These are phyloP conservation scores for Xerophyta viscosa DNA, from an alignment of 106 monocot genomes.

Conservation along the genomic window DNA sequence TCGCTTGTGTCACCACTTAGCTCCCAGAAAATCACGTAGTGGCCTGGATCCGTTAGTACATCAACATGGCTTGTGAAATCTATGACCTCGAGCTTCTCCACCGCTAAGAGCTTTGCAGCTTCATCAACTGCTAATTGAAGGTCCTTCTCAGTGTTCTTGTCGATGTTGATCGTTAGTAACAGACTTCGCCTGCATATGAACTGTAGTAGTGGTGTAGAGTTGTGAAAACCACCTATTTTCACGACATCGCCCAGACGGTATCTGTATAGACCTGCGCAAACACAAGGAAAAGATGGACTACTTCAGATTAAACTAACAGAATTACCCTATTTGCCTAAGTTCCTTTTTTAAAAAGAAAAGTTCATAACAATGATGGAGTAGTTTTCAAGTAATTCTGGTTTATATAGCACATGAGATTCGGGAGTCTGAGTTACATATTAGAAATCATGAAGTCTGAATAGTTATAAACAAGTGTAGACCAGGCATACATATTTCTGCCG, in stretches of 20 bases:
- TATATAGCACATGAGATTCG: too few species aligned
- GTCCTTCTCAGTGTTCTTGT: conserved; percentile 67
- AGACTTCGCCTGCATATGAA: conserved; percentile 54
- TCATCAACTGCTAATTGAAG: conserved; percentile 50
- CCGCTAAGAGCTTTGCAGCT: conserved; percentile 15
- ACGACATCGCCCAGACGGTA: conserved; percentile 60
- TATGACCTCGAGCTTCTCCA: conserved; percentile 27
- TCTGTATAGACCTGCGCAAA: conserved; percentile 41
- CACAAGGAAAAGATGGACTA: too few species aligned
- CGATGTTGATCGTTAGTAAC: conserved; percentile 58
- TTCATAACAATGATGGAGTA: too few species aligned
- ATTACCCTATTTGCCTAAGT: too few species aligned
- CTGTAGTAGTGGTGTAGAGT: conserved; percentile 25
- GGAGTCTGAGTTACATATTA: too few species aligned
- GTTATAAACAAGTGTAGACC: too few species aligned
- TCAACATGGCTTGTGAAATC: conserved; percentile 63
- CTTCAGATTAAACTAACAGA: too few species aligned
- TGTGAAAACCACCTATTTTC: conserved; percentile 49
- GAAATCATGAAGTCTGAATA: too few species aligned
- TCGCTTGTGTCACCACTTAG: conserved; percentile 18
- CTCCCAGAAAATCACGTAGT: conserved; percentile 71
- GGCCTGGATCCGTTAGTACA: conserved; percentile 9
- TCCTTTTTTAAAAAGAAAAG: too few species aligned
- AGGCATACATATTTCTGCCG: too few species aligned
- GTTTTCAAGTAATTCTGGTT: too few species aligned